Conservation (phyloP, 2,329 filamentous ascomycete species). For the Fusarium sp. region DNA sequence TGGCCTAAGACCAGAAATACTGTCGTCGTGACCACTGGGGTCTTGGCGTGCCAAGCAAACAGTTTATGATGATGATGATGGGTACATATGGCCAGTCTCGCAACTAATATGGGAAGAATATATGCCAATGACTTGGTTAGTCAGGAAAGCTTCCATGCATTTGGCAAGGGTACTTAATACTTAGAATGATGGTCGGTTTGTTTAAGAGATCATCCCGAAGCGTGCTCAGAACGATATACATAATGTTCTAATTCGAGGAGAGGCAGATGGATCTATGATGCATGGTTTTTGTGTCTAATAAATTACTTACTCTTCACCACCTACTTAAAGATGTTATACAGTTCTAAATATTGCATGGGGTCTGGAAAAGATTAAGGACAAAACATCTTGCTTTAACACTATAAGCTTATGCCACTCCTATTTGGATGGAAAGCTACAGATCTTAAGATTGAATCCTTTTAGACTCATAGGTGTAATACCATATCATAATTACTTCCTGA, state of each 20-base stretch:
- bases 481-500: neutral
- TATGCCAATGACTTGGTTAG: constrained; percentile 4
- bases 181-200: neutral
- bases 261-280: neutral
- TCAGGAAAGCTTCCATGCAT: neutral
- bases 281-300: neutral
- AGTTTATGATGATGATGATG: neutral
- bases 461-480: neutral
- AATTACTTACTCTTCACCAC: neutral
- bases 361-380: neutral
- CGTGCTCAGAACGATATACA: neutral
- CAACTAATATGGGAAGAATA: neutral
- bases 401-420: neutral
- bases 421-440: neutral
- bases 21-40: neutral
- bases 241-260: neutral
- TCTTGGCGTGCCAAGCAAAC: neutral
- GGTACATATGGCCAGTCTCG: neutral
- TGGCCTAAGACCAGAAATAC: constrained; percentile 51
- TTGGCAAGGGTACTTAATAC: neutral
- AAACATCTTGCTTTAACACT: neutral
- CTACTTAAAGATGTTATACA: neutral
- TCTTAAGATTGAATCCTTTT: neutral
- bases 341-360: neutral
- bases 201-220: neutral